Conservation (phyloP, 2,329 filamentous ascomycete genomes). For the Microcera coccophila region DNA sequence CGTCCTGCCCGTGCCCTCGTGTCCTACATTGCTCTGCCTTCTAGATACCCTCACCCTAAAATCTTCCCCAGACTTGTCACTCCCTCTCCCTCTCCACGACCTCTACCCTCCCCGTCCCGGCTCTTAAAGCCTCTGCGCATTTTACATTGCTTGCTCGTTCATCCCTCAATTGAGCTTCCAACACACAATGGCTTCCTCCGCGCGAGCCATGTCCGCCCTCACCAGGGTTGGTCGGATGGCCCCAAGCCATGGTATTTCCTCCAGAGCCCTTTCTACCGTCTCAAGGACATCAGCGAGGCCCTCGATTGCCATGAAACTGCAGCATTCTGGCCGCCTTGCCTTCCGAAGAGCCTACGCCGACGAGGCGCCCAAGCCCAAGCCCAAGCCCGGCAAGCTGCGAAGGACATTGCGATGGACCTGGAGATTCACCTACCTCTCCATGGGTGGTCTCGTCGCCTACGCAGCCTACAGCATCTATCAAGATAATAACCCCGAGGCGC, state of each 20-base stretch:
- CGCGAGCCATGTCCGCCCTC: conserved; percentile 40
- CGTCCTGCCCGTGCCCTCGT: no score
- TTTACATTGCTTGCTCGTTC: neutral
- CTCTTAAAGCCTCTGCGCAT: conserved; percentile 2
- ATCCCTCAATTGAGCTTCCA: conserved; percentile 25
- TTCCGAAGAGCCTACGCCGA: conserved; percentile 50
- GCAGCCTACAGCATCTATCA: conserved; percentile 78
- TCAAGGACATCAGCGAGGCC: conserved; percentile 29
- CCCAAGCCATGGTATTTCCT: conserved; percentile 27
- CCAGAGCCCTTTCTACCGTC: conserved; percentile 34
- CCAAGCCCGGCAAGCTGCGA: conserved; percentile 58
- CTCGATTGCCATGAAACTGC: conserved; percentile 33
- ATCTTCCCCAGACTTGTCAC: no score
- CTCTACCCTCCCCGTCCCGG: conserved; percentile 5
- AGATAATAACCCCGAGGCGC: conserved; percentile 75
- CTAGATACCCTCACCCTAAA: conserved; percentile 1
- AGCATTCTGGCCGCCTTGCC: conserved; percentile 35
- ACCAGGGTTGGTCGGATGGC: conserved; percentile 30
- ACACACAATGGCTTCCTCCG: conserved; percentile 43
- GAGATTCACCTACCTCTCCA: conserved; percentile 74
- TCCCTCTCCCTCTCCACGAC: neutral
- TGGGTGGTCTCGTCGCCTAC: conserved; percentile 65
- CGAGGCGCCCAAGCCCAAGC: conserved; percentile 44
- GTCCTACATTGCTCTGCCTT: neutral
- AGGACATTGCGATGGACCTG: conserved; percentile 73